Conservation (phyloP, 768 basidiomycete species). For the Tylopilus sp. region DNA sequence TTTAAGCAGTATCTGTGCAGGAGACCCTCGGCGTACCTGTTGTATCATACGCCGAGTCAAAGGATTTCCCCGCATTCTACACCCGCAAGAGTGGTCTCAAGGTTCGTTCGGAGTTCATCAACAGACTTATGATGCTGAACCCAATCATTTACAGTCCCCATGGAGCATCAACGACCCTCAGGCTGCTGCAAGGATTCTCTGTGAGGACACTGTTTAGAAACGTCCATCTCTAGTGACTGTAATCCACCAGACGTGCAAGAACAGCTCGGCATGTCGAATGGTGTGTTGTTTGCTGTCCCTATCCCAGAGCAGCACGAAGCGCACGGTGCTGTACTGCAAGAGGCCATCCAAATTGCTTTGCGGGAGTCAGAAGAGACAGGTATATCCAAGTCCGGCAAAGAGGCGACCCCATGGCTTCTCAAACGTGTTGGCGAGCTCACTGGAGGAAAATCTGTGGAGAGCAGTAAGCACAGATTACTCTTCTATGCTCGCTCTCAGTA, state of each 20-base stretch:
- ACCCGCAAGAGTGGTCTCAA: slow-evolving; percentile 77
- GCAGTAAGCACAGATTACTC: slow-evolving; percentile 45
- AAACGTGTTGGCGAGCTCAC: slow-evolving; percentile 80
- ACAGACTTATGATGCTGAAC: not conserved
- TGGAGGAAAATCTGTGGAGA: slow-evolving; percentile 65
- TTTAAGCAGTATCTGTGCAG: slow-evolving; percentile 36
- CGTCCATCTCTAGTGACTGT: not conserved
- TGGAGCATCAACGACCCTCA: slow-evolving; percentile 66
- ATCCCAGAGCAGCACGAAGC: slow-evolving; percentile 77
- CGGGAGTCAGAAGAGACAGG: slow-evolving; percentile 79
- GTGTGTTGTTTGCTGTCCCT: slow-evolving; percentile 82
- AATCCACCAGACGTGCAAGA: slow-evolving; percentile 55
- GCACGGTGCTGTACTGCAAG: slow-evolving; percentile 66
- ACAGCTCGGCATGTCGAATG: slow-evolving; percentile 70
- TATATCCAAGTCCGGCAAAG: slow-evolving; percentile 77
- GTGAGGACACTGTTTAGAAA: slow-evolving; percentile 42
- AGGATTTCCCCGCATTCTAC: slow-evolving; percentile 96
- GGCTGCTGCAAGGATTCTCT: slow-evolving; percentile 69
- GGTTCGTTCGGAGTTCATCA: slow-evolving; percentile 27
- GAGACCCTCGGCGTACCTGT: slow-evolving; percentile 96
- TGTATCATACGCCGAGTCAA: slow-evolving; percentile 65
- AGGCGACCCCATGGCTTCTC: slow-evolving; percentile 93
- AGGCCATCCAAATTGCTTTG: slow-evolving; percentile 80
- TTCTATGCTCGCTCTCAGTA: not conserved
- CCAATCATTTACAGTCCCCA: slow-evolving; percentile 56